Evolutionary conservation across 805 yeast species (phyloP).

Genomic region (Saturnispora serradocipensis): DNA sequence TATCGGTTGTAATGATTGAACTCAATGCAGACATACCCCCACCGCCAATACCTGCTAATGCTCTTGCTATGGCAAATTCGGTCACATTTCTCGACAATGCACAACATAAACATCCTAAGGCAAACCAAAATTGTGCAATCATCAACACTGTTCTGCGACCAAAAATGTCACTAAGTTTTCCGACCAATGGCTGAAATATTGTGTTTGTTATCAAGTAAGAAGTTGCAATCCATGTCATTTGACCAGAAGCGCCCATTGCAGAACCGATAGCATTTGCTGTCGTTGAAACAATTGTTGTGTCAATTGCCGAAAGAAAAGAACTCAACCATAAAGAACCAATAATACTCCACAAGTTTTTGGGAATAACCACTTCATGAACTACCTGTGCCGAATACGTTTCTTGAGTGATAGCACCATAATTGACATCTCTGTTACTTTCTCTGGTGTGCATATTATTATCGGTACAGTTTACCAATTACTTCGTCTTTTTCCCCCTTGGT

Average conservation of each 20-base stretch:
- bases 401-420: constrained; percentile 7
- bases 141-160: constrained; percentile 43
- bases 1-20: constrained; percentile 45
- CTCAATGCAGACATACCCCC: constrained; percentile 47
- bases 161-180: constrained; percentile 57
- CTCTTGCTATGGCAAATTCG: constrained; percentile 41
- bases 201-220: constrained; percentile 60
- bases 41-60: constrained; percentile 50
- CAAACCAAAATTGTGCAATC: constrained; percentile 36
- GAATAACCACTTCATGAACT: constrained; percentile 16
- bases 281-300: constrained; percentile 53
- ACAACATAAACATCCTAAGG: constrained; percentile 37
- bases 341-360: constrained; percentile 15
- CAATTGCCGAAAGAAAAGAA: constrained; percentile 45
- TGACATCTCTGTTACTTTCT: not conserved
- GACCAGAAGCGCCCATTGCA: constrained; percentile 42
- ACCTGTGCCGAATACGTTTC: constrained; percentile 9
- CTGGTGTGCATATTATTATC: not conserved
- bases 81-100: constrained; percentile 33
- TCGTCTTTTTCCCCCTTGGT: not conserved
- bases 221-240: constrained; percentile 64
- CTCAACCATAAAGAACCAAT: constrained; percentile 35
- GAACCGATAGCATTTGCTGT: constrained; percentile 51
- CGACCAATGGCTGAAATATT: constrained; percentile 68
- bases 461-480: not conserved